Evolutionary conservation across 345 rosid genomes (phyloP), one percentile per base, ranked within the genome.

Genomic region (Sonneratia caseolaris): DNA sequence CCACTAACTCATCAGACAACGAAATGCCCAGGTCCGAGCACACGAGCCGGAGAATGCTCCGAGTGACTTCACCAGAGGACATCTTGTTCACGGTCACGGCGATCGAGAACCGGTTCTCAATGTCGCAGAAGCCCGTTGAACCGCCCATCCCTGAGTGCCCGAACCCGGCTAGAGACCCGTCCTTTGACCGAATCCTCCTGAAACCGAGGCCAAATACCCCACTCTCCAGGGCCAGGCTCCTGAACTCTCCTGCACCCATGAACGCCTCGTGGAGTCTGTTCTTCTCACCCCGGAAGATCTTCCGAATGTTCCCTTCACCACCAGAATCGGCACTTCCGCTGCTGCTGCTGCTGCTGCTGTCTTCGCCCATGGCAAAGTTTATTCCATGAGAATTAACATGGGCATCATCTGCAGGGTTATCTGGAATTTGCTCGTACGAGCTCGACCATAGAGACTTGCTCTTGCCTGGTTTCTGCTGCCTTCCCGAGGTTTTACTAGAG

Each of bases 121-220:
- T 72, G 79, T 88, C 92, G 73, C 96, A 92, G 71, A 86, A 89
- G 24, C 93, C 97, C 7, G 96, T 92, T 18, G 97, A 90, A 79
- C 99, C 97, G 0, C 99, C 97, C 85, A 95, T 83, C 22, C 99
- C 99, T 0, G 97, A 85, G 81, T 95, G 99, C 51, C 97, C 99
- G 66, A 95, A 95, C 3, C 97, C 99, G 68, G 10, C 71, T 6
- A 82, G 68, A 55, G 84, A 77, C 43, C 97, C 97, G 56, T 87
- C 94, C 49, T 73, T 69, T 3, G 87, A 71, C 42, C 42, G 65
- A 4, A 78, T 70, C 51, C 93, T 86, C 84, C 53, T 81, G 71
- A 95, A 95, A 68, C 99, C 99, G 18, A 95, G 86, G 43, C 97
- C 99, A 74, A 92, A 91, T 71, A 40, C 78, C 72, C 92, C 93